phyloP scores from a whole-genome alignment of 805 yeast genomes.

The Kodamaea kaohsiungensis region DNA sequence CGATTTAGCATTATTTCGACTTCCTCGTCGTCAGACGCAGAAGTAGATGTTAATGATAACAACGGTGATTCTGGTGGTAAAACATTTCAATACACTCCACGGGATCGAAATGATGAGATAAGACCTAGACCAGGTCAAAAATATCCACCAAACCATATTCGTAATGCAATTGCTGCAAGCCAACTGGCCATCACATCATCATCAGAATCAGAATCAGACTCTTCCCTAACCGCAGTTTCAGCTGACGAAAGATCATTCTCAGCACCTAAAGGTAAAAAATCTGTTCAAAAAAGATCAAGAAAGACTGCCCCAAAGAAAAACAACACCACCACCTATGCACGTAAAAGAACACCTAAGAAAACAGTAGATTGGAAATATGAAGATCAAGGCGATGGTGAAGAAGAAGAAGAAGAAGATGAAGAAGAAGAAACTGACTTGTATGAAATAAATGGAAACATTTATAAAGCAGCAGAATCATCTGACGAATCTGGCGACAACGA shows the following conservation, averaged over 20 bases:
- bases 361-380: conserved; percentile 25
- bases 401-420: conserved; percentile 24
- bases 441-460: not conserved
- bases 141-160: conserved; percentile 1
- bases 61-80: conserved; percentile 26
- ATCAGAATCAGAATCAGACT: conserved; percentile 32
- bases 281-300: conserved; percentile 7
- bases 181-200: conserved; percentile 5
- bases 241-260: conserved; percentile 22
- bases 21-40: conserved; percentile 20
- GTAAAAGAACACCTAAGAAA: conserved; percentile 26
- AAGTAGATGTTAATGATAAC: not conserved
- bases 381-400: conserved; percentile 22
- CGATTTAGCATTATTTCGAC: conserved; percentile 38
- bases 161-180: not conserved
- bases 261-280: not conserved
- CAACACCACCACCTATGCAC: conserved; percentile 11
- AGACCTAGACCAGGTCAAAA: not conserved
- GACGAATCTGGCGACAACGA: conserved; percentile 5
- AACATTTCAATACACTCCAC: conserved; percentile 1
- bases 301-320: conserved; percentile 12
- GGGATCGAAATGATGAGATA: not conserved
- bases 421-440: conserved; percentile 18
- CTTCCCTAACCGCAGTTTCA: conserved; percentile 42
- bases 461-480: not conserved